Evolutionary conservation across 1,284 basidiomycete genomes (phyloP), one percentile per base, ranked within the genome.

Genomic region (Afroboletus lepidellus): DNA sequence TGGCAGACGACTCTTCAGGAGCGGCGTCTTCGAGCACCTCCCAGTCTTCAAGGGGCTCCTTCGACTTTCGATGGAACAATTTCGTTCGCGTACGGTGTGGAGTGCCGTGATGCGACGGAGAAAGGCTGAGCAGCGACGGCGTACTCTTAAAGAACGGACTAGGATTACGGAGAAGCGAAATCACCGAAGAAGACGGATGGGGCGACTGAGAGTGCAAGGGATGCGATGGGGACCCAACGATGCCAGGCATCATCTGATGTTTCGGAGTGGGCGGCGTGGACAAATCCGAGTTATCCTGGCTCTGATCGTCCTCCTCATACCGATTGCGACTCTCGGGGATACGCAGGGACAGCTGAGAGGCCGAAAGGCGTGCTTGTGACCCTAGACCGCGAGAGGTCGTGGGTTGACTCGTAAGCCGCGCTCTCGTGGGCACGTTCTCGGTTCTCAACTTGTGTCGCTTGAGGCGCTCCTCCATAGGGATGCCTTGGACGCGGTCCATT

Each of bases 61-160:
- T 67, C 13, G 69, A 65, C 55, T 70, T 67, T 38, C 69, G 58
- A 46, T 71, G 66, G 46, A 68, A 67, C 27, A 67, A n/a, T 27
- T 69, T 66, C 16, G 64, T 55, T 33, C 68, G 66, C 34, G 67
- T 50, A 48, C 70, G 63, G 13, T 59, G 54, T 15, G 67, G 48
- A 37, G 55, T 66, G 39, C 69, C 69, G 32, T 71, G 67, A n/a
- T 64, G 64, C 18, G 66, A 67, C 3, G 64, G 66, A 0, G 66
- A 67, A 16, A 67, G 21, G 37, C 63, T 69, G 18, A 65, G 56
- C 1, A 67, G 36, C 41, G 69, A 66, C 1, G 66, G 61, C 12
- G 66, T 63, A 32, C 67, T 68, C 66, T 71, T 71, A 24, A 71
- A 68, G 46, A 71, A 67, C 11, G 66, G 67, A 47, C 56, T 70